Conservation (phyloP, 345 rosid genomes). For the Triadica sebifera region DNA sequence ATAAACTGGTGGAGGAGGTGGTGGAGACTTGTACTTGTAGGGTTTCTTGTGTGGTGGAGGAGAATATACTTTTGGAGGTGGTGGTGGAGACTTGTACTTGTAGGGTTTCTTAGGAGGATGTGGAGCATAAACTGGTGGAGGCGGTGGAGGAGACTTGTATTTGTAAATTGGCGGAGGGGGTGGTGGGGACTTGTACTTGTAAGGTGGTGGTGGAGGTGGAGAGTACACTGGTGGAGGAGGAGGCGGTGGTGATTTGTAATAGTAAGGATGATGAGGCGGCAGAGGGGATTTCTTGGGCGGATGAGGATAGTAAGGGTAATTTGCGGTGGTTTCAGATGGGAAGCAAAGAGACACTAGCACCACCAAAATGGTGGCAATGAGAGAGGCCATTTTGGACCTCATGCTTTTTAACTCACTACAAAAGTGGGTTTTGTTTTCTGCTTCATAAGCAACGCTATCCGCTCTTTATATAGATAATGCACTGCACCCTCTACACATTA, state of each 20-base stretch:
- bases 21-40: constrained; percentile 18
- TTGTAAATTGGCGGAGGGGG: constrained; percentile 1
- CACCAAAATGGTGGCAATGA: constrained; percentile 46
- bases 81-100: constrained; percentile 24
- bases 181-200: constrained; percentile 29
- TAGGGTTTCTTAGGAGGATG: constrained; percentile 10
- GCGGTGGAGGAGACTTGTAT: constrained; percentile 20
- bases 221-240: constrained; percentile 15
- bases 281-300: constrained; percentile 22
- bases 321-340: constrained; percentile 39
- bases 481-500: constrained; percentile 13
- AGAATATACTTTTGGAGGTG: constrained; percentile 9
- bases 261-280: constrained; percentile 2
- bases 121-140: background rate
- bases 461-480: constrained; percentile 57
- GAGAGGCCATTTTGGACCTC: constrained; percentile 53
- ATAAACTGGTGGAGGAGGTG: background rate
- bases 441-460: constrained; percentile 22
- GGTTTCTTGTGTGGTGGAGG: constrained; percentile 18
- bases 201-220: constrained; percentile 16
- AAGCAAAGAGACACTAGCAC: constrained; percentile 43
- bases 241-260: constrained; percentile 19
- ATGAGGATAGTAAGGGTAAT: constrained; percentile 40
- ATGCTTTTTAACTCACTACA: constrained; percentile 22
- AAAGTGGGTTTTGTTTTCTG: constrained; percentile 27